Evolutionary conservation across 192 early-diverging fungal genomes (phyloP), one percentile per base, ranked within the genome.

Genomic region (Fimicolochytrium jonesii): DNA sequence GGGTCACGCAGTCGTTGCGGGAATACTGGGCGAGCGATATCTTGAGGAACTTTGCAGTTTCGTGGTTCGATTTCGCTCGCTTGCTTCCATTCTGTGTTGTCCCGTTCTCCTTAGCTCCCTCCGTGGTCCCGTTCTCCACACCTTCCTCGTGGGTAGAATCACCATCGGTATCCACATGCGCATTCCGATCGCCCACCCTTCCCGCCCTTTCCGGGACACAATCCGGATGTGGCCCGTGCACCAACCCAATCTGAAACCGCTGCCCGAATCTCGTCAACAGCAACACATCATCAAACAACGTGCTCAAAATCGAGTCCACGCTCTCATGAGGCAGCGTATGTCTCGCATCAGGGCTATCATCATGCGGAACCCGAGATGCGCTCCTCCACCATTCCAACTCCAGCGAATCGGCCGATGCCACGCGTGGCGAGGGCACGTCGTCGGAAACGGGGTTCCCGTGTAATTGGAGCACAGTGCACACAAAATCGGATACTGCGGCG

Each of bases 191-290:
- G 13, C 15, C 25, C 7, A 6, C 51, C 10, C 6, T 17, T 29
- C 6, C n/a, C n/a, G n/a, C n/a, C n/a, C n/a, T 2, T 34, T 34
- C 28, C 10, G 22, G 18, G 15, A 37, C 15, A 2, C n/a, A 11
- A 53, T 6, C 23, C 6, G 61, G 48, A 46, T 57, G 47, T 46
- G 57, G 45, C 13, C 33, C 36, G 30, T 61, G 41, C 31, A 53
- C 49, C 34, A 66, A 26, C 30, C 37, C 50, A 0, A 63, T 32
- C 35, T 67, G 26, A 53, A 72, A 72, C 23, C 64, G 65, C 36
- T 57, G 32, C 10, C 65, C 71, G 34, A 72, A 72, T 10, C 71
- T 23, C 17, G 71, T 72, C 23, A 47, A 56, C 18, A 43, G 18
- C 0, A 72, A 28, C 15, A 72, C 59, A 7, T 33, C 31, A 17